Base-by-base conservation (phyloP, 2,329 filamentous ascomycete species). In the Neurospora sp. region DNA sequence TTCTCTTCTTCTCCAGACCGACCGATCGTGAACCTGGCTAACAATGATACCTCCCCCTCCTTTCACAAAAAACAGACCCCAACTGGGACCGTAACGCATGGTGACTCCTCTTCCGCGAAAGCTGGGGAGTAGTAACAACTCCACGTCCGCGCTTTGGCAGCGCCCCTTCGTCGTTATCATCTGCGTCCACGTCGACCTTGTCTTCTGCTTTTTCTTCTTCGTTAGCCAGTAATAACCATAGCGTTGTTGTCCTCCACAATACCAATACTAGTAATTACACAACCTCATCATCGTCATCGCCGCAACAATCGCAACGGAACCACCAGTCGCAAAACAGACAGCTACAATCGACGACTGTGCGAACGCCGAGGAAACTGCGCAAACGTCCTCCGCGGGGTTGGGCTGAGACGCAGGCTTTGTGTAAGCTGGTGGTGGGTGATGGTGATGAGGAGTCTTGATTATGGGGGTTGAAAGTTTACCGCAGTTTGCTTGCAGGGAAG, bases 1-100 rank as follows among this genome's bases (percentile, higher is more conserved):
- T 33, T 33, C 33, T 36, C 33, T 8, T 23, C 11, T 52, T 52
- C 41, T 11, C 41, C 19, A 52, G 11, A 23, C 62, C 76, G 65
- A 71, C 67, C 33, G 41, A 71, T 66, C n/a, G n/a, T 15, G 17
- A 10, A 23, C 28, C 33, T 65, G 66, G 40, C 67, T 66, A 38
- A 69, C 57, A 37, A 19, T 66, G 69, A 23, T 66, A 41, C 8
- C 52, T 17, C 12, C 12, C 6, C 6, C 23, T 6, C n/a, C 38
- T 62, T 23, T 43, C 11, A n/a, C 39, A 11, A 15, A 69, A n/a
- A 67, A 33, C 67, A 92, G 90, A 93, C 81, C 91, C 91, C 23
- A 93, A 92, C 82, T 97, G 93, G 93, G 93, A 97, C 82, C 89
- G 92, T 72, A 94, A 94, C 82, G 91, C 92, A 62, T 96, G 92